phyloP scores from a whole-genome alignment of 345 rosid species.

The Firmiana major region DNA sequence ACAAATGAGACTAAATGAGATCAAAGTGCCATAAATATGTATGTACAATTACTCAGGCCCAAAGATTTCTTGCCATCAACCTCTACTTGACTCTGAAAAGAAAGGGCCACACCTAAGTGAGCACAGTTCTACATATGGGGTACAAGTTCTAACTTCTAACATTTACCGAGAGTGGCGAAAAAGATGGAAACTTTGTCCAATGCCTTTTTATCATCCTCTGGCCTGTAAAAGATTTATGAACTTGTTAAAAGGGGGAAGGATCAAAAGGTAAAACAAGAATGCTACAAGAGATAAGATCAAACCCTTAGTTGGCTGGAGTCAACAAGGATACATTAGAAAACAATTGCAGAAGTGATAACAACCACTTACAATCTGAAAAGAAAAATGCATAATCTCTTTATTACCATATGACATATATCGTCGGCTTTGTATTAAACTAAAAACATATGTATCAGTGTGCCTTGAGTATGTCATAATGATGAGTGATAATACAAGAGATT shows the following conservation, averaged over 20 bases:
- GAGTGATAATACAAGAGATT: not conserved
- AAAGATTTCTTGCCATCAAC: conserved; percentile 78
- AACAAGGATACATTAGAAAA: conserved; percentile 3
- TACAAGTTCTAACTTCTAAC: conserved; percentile 17
- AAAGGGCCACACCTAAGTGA: conserved; percentile 10
- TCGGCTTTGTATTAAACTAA: not conserved
- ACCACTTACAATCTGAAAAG: conserved; percentile 19
- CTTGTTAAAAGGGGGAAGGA: conserved; percentile 26
- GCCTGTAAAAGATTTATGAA: conserved; percentile 38
- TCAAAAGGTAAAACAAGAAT: conserved; percentile 4
- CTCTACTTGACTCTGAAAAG: conserved; percentile 64
- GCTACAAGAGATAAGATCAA: conserved; percentile 1
- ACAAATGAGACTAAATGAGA: not conserved
- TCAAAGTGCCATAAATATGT: conserved; percentile 70
- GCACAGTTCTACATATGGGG: not conserved
- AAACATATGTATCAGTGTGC: not conserved
- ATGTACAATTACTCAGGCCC: conserved; percentile 69
- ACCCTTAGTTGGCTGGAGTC: not conserved
- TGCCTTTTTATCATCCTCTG: conserved; percentile 87
- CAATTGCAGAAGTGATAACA: conserved; percentile 13
- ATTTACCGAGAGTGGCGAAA: conserved; percentile 69
- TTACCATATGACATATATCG: not conserved
- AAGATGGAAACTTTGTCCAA: conserved; percentile 84
- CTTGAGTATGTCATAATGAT: not conserved
- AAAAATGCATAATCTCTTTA: conserved; percentile 13